Base-by-base conservation (phyloP, 805 yeast species). In the Wickerhamiella nectarea region DNA sequence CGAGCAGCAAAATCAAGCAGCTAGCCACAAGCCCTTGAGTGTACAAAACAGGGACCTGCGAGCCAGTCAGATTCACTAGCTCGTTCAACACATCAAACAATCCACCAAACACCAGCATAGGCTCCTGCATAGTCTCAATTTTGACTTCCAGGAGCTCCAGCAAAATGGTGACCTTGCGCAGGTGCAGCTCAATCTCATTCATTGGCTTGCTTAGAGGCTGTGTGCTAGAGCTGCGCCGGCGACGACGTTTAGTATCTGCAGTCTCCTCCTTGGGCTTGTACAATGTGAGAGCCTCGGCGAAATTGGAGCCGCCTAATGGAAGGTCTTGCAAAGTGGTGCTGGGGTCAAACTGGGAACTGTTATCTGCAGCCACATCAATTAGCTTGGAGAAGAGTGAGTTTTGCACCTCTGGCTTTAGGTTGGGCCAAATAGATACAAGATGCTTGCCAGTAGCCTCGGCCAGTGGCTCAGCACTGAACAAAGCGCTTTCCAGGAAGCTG, bases 21-120 rank as follows among this genome's bases (percentile, higher is more conserved):
- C 82, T 74, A 2, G 95, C 91, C 48, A 91, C 66, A 0, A 89
- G 76, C 59, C 91, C 96, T 63, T 91, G 94, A 1, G 94, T 80
- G 53, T 87, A 89, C 36, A 83, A 67, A 4, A 89, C 89, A 3
- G 98, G 95, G 49, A 91, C 66, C 46, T 85, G 84, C 34, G 95
- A 94, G 58, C 87, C 97, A 50, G 76, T 77, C 38, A 91, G 68
- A 22, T 94, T 52, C 34, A 63, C 50, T 17, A 64, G 52, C 41
- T 67, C 68, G 17, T 65, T 63, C n/a, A 67, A 58, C 25, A 63
- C 53, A 11, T 52, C 53, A 41, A 67, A 67, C 25, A 67, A 49
- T 25, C 54, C 56, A 4, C 57, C 50, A 15, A 67, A 53, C 6
- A 55, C 50, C 19, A 48, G 50, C 5, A 54, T 58, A 1, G 52